Evolutionary conservation across 1,139 yeast species (phyloP).

Genomic region (Suhomyces ambrosiae): DNA sequence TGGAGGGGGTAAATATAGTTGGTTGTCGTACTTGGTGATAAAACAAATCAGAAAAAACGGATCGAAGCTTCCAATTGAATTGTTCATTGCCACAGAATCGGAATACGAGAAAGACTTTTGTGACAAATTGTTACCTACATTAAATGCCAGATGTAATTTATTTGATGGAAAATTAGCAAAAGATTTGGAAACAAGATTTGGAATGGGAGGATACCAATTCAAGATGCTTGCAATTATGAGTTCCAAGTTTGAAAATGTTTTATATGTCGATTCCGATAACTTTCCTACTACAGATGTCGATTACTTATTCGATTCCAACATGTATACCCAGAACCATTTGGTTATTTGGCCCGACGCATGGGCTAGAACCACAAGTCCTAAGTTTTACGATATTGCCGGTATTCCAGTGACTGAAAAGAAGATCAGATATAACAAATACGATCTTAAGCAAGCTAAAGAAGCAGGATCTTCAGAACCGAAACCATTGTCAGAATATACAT

Average conservation of each 20-base stretch:
- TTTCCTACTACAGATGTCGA: slow-evolving; percentile 60
- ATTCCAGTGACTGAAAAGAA: slow-evolving; percentile 41
- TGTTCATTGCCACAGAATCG: slow-evolving; percentile 53
- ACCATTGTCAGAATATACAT: slow-evolving; percentile 36
- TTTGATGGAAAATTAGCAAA: slow-evolving; percentile 36
- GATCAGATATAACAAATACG: slow-evolving; percentile 37
- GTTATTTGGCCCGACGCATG: slow-evolving; percentile 57
- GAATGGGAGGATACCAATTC: slow-evolving; percentile 60
- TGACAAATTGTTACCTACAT: slow-evolving; percentile 48
- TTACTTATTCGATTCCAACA: slow-evolving; percentile 44
- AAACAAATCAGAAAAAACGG: slow-evolving; percentile 45
- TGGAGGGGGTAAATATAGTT: slow-evolving; percentile 49
- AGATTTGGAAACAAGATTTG: slow-evolving; percentile 30
- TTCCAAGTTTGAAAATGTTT: slow-evolving; percentile 58
- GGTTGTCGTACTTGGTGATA: slow-evolving; percentile 49
- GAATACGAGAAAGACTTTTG: slow-evolving; percentile 56
- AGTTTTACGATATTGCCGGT: slow-evolving; percentile 46
- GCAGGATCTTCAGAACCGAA: slow-evolving; percentile 24
- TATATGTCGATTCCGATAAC: slow-evolving; percentile 71
- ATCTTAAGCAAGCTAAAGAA: slow-evolving; percentile 26
- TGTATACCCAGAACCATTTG: slow-evolving; percentile 45
- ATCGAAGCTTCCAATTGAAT: slow-evolving; percentile 43
- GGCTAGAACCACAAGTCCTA: slow-evolving; percentile 53
- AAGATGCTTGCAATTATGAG: slow-evolving; percentile 63
- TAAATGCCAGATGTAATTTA: slow-evolving; percentile 58